Evolutionary conservation across 495 filamentous ascomycete species (phyloP).

Genomic region (Usnea hakonensis): DNA sequence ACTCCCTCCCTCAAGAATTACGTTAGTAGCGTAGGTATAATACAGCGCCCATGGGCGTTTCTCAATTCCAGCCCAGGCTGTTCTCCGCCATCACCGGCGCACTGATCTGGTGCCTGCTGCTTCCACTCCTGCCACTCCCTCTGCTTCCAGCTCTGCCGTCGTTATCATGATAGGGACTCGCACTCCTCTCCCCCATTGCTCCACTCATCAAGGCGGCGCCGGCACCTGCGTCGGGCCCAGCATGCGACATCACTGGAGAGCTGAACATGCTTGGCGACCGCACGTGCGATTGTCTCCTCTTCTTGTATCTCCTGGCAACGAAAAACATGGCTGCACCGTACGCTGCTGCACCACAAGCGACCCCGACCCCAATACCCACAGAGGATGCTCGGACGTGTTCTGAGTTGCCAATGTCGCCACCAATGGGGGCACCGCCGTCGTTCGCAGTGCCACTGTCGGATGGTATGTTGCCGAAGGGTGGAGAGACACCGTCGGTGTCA

Average conservation of each 20-base stretch:
- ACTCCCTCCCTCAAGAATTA: neutral
- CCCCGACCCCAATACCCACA: slow-evolving; percentile 74
- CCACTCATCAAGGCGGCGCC: slow-evolving; percentile 42
- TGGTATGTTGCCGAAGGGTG: slow-evolving; percentile 26
- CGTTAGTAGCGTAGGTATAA: slow-evolving; percentile 8
- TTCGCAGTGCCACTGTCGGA: slow-evolving; percentile 19
- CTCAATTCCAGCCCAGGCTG: slow-evolving; percentile 94
- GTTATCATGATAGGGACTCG: slow-evolving; percentile 21
- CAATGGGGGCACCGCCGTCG: slow-evolving; percentile 39
- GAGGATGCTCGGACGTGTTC: slow-evolving; percentile 61
- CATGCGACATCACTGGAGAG: slow-evolving; percentile 46
- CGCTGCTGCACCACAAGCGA: slow-evolving; percentile 71
- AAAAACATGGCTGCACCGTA: slow-evolving; percentile 99
- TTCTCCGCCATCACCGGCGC: slow-evolving; percentile 95
- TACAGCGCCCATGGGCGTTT: slow-evolving; percentile 7
- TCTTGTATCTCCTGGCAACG: slow-evolving; percentile 87
- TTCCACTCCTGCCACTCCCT: slow-evolving; percentile 62
- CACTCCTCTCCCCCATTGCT: slow-evolving; percentile 37
- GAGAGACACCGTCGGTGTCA: slow-evolving; percentile 28
- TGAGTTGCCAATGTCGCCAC: slow-evolving; percentile 41
- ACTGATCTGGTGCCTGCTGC: slow-evolving; percentile 65
- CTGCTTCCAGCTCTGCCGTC: slow-evolving; percentile 37
- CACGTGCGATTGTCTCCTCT: slow-evolving; percentile 70
- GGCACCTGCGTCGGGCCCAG: slow-evolving; percentile 34
- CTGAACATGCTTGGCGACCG: slow-evolving; percentile 62